Conservation (phyloP, 2,329 filamentous ascomycete species). For the Raffaelea ambrosiae region DNA sequence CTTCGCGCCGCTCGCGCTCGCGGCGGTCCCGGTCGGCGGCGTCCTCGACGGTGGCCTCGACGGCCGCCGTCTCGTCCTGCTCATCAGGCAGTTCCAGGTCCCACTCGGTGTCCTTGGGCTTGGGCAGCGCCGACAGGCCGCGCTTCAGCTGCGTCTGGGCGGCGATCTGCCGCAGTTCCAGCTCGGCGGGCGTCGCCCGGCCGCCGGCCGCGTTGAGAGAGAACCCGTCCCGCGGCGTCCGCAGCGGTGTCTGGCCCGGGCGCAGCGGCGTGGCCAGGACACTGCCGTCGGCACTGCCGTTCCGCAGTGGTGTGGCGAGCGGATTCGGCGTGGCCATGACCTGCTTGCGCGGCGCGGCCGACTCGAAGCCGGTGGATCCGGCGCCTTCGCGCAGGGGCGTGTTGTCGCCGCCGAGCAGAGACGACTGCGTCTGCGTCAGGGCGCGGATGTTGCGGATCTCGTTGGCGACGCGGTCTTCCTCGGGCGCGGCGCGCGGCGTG, state of each 20-base stretch:
- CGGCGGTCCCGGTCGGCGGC: slow-evolving; percentile 69
- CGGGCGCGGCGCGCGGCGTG: slow-evolving; percentile 81
- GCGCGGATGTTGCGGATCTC: slow-evolving; percentile 92
- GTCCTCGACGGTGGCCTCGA: slow-evolving; percentile 48
- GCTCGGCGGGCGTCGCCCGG: slow-evolving; percentile 2
- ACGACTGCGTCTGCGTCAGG: slow-evolving; percentile 88
- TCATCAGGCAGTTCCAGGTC: slow-evolving; percentile 89
- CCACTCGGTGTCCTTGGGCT: slow-evolving; percentile 89
- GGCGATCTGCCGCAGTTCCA: no score
- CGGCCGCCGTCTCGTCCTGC: slow-evolving; percentile 49
- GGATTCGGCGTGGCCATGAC: slow-evolving; percentile 89
- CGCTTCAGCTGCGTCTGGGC: slow-evolving; percentile 60
- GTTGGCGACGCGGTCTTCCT: slow-evolving; percentile 93
- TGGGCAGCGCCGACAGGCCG: slow-evolving; percentile 75
- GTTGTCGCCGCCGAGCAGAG: slow-evolving; percentile 87
- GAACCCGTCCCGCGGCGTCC: slow-evolving; percentile 76
- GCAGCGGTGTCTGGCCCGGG: slow-evolving; percentile 60
- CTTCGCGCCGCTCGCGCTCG: slow-evolving; percentile 65
- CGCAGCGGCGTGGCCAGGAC: slow-evolving; percentile 22
- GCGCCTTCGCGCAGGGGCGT: slow-evolving; percentile 75
- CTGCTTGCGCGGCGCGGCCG: slow-evolving; percentile 71
- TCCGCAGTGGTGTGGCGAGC: slow-evolving; percentile 83
- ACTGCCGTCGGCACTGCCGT: slow-evolving; percentile 47
- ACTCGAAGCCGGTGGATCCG: slow-evolving; percentile 80
- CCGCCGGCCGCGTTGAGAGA: slow-evolving; percentile 54